Conservation (phyloP, 495 filamentous ascomycete genomes). For the Mycothermus thermophilus region DNA sequence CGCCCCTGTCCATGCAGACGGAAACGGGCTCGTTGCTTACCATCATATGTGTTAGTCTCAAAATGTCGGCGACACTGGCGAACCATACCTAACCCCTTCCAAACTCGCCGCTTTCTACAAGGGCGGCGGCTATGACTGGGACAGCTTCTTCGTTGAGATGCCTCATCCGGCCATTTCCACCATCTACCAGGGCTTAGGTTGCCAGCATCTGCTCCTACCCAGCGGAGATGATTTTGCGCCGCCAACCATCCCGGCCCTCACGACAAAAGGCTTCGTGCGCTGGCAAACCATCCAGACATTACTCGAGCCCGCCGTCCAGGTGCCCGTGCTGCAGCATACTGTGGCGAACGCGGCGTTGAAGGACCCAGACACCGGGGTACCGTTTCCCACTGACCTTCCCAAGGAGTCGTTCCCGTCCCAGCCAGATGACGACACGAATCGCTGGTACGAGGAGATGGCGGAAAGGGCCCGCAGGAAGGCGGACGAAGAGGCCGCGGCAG, state of each 20-base stretch:
- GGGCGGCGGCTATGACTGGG: constrained; percentile 77
- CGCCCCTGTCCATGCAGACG: constrained; percentile 38
- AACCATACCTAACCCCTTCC: constrained; percentile 53
- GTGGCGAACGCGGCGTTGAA: constrained; percentile 60
- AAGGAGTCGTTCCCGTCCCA: constrained; percentile 56
- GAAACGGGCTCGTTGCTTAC: too few relatives aligned
- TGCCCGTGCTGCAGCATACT: constrained; percentile 67
- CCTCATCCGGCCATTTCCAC: constrained; percentile 62
- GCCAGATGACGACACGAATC: constrained; percentile 62
- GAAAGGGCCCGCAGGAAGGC: constrained; percentile 30
- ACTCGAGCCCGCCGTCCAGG: constrained; percentile 78
- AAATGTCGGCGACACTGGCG: constrained; percentile 54
- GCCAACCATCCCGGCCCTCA: constrained; percentile 71
- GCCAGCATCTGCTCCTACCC: constrained; percentile 60
- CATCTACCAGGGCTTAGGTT: constrained; percentile 84
- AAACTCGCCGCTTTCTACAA: constrained; percentile 86
- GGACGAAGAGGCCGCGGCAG: constrained; percentile 2
- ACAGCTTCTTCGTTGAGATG: constrained; percentile 71
- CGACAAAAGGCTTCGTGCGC: constrained; percentile 68
- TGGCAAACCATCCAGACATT: constrained; percentile 92
- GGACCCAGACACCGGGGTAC: constrained; percentile 53
- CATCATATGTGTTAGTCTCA: too few relatives aligned
- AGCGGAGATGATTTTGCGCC: constrained; percentile 54
- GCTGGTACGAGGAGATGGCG: constrained; percentile 68
- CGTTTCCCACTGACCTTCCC: constrained; percentile 68